Evolutionary conservation across 2,329 filamentous ascomycete species (phyloP), one percentile per base, ranked within the genome.

Genomic region (Nemania abortiva): DNA sequence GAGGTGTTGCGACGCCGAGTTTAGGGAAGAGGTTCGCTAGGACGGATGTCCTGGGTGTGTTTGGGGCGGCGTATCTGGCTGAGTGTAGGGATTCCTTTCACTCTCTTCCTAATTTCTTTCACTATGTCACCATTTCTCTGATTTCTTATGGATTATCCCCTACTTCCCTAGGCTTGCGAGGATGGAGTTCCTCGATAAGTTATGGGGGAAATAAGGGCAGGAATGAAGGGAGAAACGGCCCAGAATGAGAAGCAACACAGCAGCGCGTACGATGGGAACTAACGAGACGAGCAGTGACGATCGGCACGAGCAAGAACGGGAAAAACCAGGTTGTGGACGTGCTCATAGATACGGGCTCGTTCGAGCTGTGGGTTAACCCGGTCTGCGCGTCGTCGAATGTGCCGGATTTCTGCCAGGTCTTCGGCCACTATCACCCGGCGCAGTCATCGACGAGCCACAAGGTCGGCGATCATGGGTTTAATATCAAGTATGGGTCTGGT

Each of bases 301-400:
- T 86, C 29, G 84, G 84, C 31, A 80, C 78, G 0, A 80, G 82
- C 47, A 81, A 76, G 0, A 79, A 81, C 11, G 42, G 62, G 1
- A 70, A 61, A 5, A 75, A 78, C 0, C 84, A 86, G 70, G 77
- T 73, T 11, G 77, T 86, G 42, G 81, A 83, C 11, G 83, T 86
- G 42, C 80, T 86, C 45, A 79, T 86, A 63, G 84, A 86, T 68
- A 86, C 84, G 0, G 86, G 86, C 18, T 88, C 86, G 5, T 84
- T 83, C 70, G 85, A 87, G 74, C 81, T 88, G 7, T 88, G 86
- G 86, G 84, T 87, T 52, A 86, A 88, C 68, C 85, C 86, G 0
- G 78, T 82, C 61, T 88, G 86, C 74, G 61, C 77, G 6, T 77
- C 78, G 6, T 70, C 77, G 6, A 72, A 73, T 0, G 78, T 83